A percentile compares a stretch with the other conserved stretches of the same genome.
phyloP scores from a whole-genome alignment of 1,284 basidiomycete species.

The Apiotrichum domesticum region DNA sequence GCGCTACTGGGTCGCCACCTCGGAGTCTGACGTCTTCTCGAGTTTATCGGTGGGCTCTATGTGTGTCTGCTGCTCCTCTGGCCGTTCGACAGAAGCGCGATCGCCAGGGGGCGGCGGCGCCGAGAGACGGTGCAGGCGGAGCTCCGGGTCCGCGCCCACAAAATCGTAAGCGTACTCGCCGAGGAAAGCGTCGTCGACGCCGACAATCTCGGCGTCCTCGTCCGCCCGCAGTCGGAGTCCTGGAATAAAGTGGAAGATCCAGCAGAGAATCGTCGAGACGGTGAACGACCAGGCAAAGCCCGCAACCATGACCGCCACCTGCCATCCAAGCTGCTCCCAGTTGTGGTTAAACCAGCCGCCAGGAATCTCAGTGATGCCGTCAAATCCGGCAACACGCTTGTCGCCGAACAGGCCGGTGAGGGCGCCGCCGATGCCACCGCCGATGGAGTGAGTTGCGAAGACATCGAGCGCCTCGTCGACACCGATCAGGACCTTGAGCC shows the following conservation, averaged over 20 bases:
- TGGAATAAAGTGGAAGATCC: slow-evolving; percentile 90
- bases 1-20: neutral
- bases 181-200: slow-evolving; percentile 88
- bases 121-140: slow-evolving; percentile 28
- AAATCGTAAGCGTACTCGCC: slow-evolving; percentile 94
- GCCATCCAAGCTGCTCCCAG: slow-evolving; percentile 70
- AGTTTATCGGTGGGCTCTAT: neutral
- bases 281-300: slow-evolving; percentile 74
- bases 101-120: neutral
- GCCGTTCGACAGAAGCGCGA: neutral
- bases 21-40: neutral
- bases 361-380: slow-evolving; percentile 64
- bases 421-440: slow-evolving; percentile 68
- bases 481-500: slow-evolving; percentile 63
- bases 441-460: slow-evolving; percentile 83
- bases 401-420: slow-evolving; percentile 82
- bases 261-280: slow-evolving; percentile 78
- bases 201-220: slow-evolving; percentile 84
- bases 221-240: slow-evolving; percentile 67
- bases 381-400: slow-evolving; percentile 71
- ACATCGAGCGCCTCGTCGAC: slow-evolving; percentile 67
- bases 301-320: slow-evolving; percentile 49
- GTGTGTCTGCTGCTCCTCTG: neutral
- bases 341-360: slow-evolving; percentile 87
- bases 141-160: slow-evolving; percentile 56